Evolutionary conservation across 805 yeast species (phyloP), one percentile per base, ranked within the genome.

Genomic region (Starmerella lactis-condensi): DNA sequence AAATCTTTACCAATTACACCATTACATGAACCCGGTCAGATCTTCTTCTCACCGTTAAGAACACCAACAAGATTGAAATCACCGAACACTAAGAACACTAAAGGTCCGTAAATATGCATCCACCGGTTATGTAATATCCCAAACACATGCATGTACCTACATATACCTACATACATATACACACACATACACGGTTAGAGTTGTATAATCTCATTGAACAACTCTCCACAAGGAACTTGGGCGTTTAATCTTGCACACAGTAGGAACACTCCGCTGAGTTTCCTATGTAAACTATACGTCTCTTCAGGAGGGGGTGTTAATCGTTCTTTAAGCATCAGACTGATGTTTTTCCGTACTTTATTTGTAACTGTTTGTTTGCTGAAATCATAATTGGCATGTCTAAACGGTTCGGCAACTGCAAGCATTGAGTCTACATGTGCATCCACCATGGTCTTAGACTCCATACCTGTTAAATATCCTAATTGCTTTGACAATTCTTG

Each of bases 231-330:
- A 11, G 83, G 91, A 22, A 89, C 85, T 9, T 64, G 60, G 2
- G 96, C 95, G 24, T 68, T 61, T 54, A 89, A 62, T 44, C 78
- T 67, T 3, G 96, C 77, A 57, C 96, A 85, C 33, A 89, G 61
- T 38, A 89, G 60, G 49, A 77, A 89, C 1, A 89, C 92, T 8
- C 98, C 98, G 49, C 93, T 77, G 48, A 89, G 70, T 50, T 89
- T 89, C 46, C 98, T 65, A 56, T 89, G 98, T 44, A 89, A 61
- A n/a, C 93, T 76, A 52, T 89, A 89, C 0, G 98, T 89, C 54
- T 89, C 98, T 48, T 89, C 96, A 2, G 98, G 98, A 10, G 98
- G 98, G 3, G 98, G 95, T 3, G 93, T 70, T 38, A 89, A 60
- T 43, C 98, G 68, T 53, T 89, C 93, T 38, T 73, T 68, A 38